Conservation (phyloP, 148 eudicot species). For the Vaccinium myrtillus region DNA sequence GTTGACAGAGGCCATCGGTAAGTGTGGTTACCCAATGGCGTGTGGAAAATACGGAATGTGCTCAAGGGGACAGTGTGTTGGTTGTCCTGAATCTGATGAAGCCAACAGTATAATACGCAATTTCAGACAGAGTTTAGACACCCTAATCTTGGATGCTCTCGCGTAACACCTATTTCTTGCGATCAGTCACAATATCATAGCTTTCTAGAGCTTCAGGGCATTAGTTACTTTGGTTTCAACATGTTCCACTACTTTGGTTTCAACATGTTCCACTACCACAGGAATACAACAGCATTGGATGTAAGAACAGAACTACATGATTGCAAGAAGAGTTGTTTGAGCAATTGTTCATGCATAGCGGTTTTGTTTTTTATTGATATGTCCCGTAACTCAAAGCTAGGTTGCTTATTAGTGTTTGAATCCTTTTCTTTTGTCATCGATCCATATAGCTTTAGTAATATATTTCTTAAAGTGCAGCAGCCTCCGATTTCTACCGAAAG, state of each 20-base stretch:
- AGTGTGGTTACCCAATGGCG: slow-evolving; percentile 27
- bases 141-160: slow-evolving; percentile 32
- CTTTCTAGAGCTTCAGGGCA: slow-evolving; percentile 21
- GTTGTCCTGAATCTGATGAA: slow-evolving; percentile 27
- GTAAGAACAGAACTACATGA: not conserved
- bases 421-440: slow-evolving; percentile 18
- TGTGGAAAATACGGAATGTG: slow-evolving; percentile 33
- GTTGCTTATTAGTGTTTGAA: slow-evolving; percentile 23
- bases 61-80: slow-evolving; percentile 21
- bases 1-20: slow-evolving; percentile 7
- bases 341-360: slow-evolving; percentile 31
- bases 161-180: slow-evolving; percentile 20
- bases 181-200: slow-evolving; percentile 14
- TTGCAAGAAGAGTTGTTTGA: slow-evolving; percentile 28
- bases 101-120: not conserved
- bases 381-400: not conserved
- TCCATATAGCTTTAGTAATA: not conserved
- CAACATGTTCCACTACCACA: not conserved
- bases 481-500: not conserved
- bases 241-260: not conserved
- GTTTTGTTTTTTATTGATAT: slow-evolving; percentile 12
- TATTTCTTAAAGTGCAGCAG: slow-evolving; percentile 11
- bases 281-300: not conserved
- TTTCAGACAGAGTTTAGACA: slow-evolving; percentile 15
- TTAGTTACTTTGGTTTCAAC: slow-evolving; percentile 9